Base-by-base conservation (phyloP, 108 stramenopile genomes). In the Ochromonas danica region DNA sequence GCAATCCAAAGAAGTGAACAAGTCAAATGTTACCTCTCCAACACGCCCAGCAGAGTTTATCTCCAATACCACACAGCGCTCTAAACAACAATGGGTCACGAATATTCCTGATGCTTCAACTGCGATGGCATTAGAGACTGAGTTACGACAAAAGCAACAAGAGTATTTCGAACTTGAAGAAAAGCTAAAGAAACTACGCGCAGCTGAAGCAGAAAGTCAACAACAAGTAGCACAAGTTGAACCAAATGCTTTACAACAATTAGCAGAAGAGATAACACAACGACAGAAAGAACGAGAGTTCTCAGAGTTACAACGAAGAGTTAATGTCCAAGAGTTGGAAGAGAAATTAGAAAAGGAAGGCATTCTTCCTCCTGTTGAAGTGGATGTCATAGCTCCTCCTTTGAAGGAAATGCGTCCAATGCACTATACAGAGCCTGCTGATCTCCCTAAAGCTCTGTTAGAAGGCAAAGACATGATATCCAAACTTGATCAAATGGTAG, bases 401-500 rank as follows among this genome's bases (percentile, higher is more conserved):
- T 22, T 67, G 17, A 36, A 14, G 33, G 63, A 67, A 36, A 67
- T 67, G 63, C 17, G 3, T 36, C 63, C 63, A 36, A 31, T 36
- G 31, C 63, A 33, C 6, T 67, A 67, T 67, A 6, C 3, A 31
- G 63, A 67, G 25, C 63, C 63, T 6, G 31, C 63, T 31, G 33
- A 28, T 6, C 35, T 67, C 10, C 63, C 63, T 3, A 28, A 36
- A 10, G 31, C 25, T 25, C 10, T 67, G 10, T 6, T 33, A 28
- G 63, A 67, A 36, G 63, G 31, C 30, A 22, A 67, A 67, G 63
- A 67, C 35, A 35, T 67, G 30, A 36, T 31, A 6, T 67, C 63
- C 3, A 67, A 67, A 38, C 35, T 85, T 41, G 84, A 83, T 1
- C 62, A 79, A 42, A 41, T 87, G 87, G 74, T 82, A 38, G 61